phyloP scores from a whole-genome alignment of 768 basidiomycete genomes.

The Collybiopsis confluens region DNA sequence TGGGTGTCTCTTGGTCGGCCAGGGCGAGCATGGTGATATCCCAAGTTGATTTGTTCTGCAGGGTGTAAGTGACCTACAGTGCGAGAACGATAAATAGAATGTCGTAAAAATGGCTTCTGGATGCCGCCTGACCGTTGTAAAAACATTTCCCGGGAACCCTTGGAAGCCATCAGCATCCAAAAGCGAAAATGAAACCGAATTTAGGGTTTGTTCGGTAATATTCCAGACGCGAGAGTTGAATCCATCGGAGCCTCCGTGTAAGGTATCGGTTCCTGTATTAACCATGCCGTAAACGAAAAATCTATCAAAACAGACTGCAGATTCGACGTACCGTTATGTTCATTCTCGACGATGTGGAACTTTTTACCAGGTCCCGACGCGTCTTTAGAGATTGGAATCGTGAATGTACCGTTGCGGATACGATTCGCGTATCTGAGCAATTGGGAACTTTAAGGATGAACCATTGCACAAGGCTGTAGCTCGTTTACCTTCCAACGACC shows the following conservation, averaged over 20 bases:
- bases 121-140: slow-evolving; percentile 26
- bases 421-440: slow-evolving; percentile 36
- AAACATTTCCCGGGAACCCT: slow-evolving; percentile 45
- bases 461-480: neutral
- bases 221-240: slow-evolving; percentile 42
- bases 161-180: slow-evolving; percentile 38
- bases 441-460: neutral
- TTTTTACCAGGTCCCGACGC: slow-evolving; percentile 30
- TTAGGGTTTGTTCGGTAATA: slow-evolving; percentile 24
- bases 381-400: slow-evolving; percentile 37
- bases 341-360: slow-evolving; percentile 34
- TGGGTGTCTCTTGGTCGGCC: slow-evolving; percentile 35
- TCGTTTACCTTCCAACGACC: slow-evolving; percentile 34
- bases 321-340: slow-evolving; percentile 24
- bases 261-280: slow-evolving; percentile 36
- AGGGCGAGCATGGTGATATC: slow-evolving; percentile 33
- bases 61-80: slow-evolving; percentile 25
- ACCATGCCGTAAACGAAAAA: too few species aligned
- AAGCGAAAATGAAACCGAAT: slow-evolving; percentile 37
- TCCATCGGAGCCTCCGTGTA: slow-evolving; percentile 44
- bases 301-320: too few species aligned
- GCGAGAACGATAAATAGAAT: slow-evolving; percentile 6
- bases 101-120: neutral
- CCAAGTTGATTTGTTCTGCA: slow-evolving; percentile 31
- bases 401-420: slow-evolving; percentile 40